Evolutionary conservation across 1,284 basidiomycete species (phyloP).

Genomic region (Leccinum proximum): DNA sequence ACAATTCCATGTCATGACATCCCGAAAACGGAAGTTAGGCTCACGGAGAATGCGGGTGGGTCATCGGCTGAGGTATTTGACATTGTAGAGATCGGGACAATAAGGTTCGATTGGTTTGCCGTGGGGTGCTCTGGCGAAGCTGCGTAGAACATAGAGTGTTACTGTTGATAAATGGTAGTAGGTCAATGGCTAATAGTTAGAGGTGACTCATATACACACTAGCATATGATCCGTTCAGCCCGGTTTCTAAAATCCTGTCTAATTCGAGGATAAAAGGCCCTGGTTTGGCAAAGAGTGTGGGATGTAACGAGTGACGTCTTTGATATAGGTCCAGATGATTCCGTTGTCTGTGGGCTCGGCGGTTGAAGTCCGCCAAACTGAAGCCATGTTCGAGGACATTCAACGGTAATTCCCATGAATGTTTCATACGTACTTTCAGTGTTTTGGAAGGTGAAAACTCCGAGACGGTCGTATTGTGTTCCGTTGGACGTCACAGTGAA

Average conservation of each 20-base stretch:
- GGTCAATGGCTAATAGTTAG: not conserved
- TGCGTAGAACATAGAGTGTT: conserved; percentile 58
- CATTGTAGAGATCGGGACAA: conserved; percentile 67
- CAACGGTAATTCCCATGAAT: not conserved
- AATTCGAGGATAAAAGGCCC: conserved; percentile 72
- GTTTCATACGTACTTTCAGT: no score
- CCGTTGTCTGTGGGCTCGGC: conserved; percentile 70
- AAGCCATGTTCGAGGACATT: conserved; percentile 3
- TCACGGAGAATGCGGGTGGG: conserved; percentile 68
- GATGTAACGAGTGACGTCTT: conserved; percentile 71
- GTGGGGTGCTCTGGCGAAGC: conserved; percentile 54
- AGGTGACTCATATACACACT: conserved; percentile 37
- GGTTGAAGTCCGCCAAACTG: conserved; percentile 78
- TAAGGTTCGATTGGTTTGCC: conserved; percentile 56
- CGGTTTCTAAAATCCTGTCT: conserved; percentile 60
- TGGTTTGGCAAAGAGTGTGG: conserved; percentile 63
- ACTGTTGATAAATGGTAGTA: conserved; percentile 38
- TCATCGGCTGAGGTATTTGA: conserved; percentile 60
- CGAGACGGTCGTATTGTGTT: no score
- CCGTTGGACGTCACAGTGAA: no score
- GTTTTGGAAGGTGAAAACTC: no score
- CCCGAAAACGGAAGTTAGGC: conserved; percentile 16
- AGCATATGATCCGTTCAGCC: conserved; percentile 65
- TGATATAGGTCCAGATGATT: conserved; percentile 77
- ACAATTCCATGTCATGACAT: not conserved